These are phyloP conservation scores for Prunus mongolica DNA, from an alignment of 306 rosid species.

Conservation along the genomic window DNA sequence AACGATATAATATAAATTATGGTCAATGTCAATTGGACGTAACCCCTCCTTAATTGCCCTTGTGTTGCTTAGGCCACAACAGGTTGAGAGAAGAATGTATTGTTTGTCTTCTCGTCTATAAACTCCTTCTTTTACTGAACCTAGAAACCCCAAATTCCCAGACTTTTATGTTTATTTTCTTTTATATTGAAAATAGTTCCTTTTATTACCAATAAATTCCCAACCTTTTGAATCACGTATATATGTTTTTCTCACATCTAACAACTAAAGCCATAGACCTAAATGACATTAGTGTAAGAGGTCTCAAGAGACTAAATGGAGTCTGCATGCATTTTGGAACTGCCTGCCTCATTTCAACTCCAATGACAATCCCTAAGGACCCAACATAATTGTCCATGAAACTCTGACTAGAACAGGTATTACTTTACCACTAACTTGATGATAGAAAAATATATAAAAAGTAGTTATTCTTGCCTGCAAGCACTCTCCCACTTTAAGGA, in stretches of 20 bases:
- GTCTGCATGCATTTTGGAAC: not conserved
- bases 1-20: not conserved
- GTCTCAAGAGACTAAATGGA: not conserved
- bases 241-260: not conserved
- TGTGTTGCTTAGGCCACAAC: constrained; percentile 19
- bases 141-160: not conserved
- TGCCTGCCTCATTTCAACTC: not conserved
- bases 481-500: constrained; percentile 91
- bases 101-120: not conserved
- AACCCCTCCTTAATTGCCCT: constrained; percentile 8
- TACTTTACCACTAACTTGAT: constrained; percentile 3
- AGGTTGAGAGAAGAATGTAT: not conserved
- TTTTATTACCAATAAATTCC: not conserved
- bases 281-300: not conserved
- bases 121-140: not conserved
- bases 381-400: not conserved
- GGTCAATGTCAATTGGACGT: constrained; percentile 4
- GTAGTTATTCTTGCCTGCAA: constrained; percentile 62
- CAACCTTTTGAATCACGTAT: not conserved
- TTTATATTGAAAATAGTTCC: not conserved
- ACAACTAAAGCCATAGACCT: not conserved
- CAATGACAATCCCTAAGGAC: not conserved
- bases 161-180: not conserved
- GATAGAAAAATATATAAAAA: not conserved
- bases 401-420: not conserved